phyloP scores from a whole-genome alignment of 768 basidiomycete species.

The Suillus decipiens region DNA sequence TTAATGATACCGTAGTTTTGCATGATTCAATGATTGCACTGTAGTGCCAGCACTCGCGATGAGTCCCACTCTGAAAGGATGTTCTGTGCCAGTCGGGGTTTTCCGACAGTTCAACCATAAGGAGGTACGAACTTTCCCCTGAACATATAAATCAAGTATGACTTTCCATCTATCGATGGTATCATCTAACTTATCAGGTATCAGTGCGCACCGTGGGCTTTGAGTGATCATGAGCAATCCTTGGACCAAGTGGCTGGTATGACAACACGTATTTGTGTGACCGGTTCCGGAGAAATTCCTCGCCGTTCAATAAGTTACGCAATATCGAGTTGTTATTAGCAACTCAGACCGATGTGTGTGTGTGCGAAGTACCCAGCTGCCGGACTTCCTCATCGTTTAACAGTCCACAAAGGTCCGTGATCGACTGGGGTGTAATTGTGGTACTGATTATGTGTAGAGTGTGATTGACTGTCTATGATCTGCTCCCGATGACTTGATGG shows the following conservation, averaged over 20 bases:
- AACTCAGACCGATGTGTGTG: not conserved
- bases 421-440: not conserved
- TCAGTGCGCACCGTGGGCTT: not conserved
- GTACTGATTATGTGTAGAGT: not conserved
- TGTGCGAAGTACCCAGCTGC: not conserved
- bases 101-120: not conserved
- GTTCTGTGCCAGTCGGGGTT: not conserved
- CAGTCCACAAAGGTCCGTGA: not conserved
- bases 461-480: not conserved
- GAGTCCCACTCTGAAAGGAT: not conserved
- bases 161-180: not conserved
- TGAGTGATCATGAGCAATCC: not conserved
- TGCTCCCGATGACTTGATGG: not conserved
- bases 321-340: not conserved
- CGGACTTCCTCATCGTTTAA: not conserved
- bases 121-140: not conserved
- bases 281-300: not conserved
- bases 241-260: not conserved
- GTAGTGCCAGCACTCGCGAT: not conserved
- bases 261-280: not conserved
- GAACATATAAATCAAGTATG: not conserved
- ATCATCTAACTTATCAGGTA: not conserved
- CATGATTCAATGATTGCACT: not conserved
- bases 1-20: constrained; percentile 7
- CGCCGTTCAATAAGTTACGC: not conserved